phyloP scores from a whole-genome alignment of 768 basidiomycete genomes.

The Punctularia strigosozonata region DNA sequence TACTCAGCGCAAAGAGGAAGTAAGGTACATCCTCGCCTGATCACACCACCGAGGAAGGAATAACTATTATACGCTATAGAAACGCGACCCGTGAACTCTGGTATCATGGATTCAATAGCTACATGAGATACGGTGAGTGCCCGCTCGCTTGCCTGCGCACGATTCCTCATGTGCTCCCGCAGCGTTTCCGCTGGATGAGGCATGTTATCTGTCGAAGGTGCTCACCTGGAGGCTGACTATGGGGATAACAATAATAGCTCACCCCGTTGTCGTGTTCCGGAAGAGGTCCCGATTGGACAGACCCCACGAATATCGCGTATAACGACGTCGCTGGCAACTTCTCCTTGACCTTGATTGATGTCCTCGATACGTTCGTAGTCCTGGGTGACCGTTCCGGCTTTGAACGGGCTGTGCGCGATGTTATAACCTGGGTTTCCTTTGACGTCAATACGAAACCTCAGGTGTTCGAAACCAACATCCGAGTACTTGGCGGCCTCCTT shows the following conservation, averaged over 20 bases:
- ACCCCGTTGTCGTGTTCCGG: constrained; percentile 80
- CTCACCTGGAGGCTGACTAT: constrained; percentile 1
- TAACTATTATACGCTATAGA: constrained; percentile 23
- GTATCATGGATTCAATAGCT: constrained; percentile 84
- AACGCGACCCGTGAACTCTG: constrained; percentile 68
- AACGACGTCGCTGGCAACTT: constrained; percentile 97
- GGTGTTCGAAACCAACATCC: constrained; percentile 94
- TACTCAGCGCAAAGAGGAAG: constrained; percentile 38
- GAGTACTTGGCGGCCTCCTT: constrained; percentile 82
- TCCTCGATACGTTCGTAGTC: constrained; percentile 86
- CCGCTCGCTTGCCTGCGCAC: too few species aligned
- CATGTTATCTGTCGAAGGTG: constrained; percentile 17
- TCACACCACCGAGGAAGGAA: background rate
- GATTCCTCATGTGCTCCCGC: too few species aligned
- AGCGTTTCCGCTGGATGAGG: constrained; percentile 88
- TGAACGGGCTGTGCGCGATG: constrained; percentile 70
- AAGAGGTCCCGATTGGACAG: constrained; percentile 77
- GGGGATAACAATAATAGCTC: constrained; percentile 38
- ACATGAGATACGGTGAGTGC: constrained; percentile 67
- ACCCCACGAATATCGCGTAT: constrained; percentile 61
- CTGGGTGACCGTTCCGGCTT: constrained; percentile 70
- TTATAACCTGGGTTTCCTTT: constrained; percentile 78
- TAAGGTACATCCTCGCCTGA: constrained; percentile 32
- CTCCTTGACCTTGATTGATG: constrained; percentile 72
- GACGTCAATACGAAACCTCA: constrained; percentile 95